phyloP scores from a whole-genome alignment of 2,329 filamentous ascomycete genomes.

The Fusarium luffae region DNA sequence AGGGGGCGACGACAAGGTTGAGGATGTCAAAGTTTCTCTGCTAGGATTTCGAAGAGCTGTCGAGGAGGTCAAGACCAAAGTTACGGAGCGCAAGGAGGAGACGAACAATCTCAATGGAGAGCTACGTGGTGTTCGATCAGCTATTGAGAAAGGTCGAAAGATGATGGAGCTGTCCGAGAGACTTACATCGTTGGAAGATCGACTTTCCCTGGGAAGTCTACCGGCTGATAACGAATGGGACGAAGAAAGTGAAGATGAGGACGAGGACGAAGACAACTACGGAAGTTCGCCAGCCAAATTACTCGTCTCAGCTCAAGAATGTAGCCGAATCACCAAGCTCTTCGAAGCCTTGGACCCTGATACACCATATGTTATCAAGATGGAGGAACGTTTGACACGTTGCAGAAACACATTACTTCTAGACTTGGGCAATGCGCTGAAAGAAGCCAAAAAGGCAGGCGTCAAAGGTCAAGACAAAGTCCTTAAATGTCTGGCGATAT shows the following conservation, averaged over 20 bases:
- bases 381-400: conserved; percentile 62
- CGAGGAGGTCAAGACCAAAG: conserved; percentile 74
- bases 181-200: conserved; percentile 70
- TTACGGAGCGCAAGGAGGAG: conserved; percentile 72
- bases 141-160: conserved; percentile 70
- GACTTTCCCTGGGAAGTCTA: conserved; percentile 64
- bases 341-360: conserved; percentile 59
- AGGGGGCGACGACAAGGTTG: conserved; percentile 90
- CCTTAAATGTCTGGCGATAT: conserved; percentile 64
- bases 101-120: conserved; percentile 72
- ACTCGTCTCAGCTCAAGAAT: conserved; percentile 58
- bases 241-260: conserved; percentile 56
- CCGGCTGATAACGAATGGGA: conserved; percentile 47
- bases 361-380: conserved; percentile 62
- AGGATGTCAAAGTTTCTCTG: conserved; percentile 87
- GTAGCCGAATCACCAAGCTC: conserved; percentile 55
- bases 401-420: conserved; percentile 68
- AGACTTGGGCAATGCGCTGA: conserved; percentile 63
- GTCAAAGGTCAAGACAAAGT: conserved; percentile 57
- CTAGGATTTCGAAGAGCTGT: conserved; percentile 87
- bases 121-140: conserved; percentile 69
- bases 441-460: conserved; percentile 58
- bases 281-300: conserved; percentile 62
- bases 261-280: conserved; percentile 51
- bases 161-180: conserved; percentile 76